phyloP scores from a whole-genome alignment of 179 eudicot species.

The Nepenthes alata region DNA sequence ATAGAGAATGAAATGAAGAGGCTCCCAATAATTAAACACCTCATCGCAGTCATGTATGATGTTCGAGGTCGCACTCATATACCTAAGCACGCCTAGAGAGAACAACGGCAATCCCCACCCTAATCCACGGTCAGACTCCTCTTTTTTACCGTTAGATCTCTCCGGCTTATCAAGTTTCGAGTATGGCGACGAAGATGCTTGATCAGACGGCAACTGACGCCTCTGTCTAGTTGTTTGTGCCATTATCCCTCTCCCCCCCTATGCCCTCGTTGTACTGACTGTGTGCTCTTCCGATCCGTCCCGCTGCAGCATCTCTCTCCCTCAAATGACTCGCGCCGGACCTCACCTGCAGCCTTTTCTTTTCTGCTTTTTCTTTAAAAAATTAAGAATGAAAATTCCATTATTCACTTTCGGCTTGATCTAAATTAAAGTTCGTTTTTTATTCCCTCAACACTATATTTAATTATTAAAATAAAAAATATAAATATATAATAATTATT shows the following conservation, averaged over 20 bases:
- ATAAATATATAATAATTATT: no score
- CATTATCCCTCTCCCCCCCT: constrained; percentile 17
- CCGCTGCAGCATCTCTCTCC: no score
- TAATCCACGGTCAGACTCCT: constrained; percentile 24
- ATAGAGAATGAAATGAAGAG: constrained; percentile 70
- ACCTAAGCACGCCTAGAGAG: constrained; percentile 54
- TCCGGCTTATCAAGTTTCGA: constrained; percentile 49
- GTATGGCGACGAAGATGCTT: constrained; percentile 30
- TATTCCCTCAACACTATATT: no score
- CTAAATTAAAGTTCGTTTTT: no score
- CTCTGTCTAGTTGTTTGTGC: constrained; percentile 45
- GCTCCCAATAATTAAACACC: constrained; percentile 98
- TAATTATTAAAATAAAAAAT: no score
- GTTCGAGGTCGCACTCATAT: constrained; percentile 85
- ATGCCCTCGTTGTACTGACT: background rate
- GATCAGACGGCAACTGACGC: constrained; percentile 32
- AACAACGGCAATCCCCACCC: constrained; percentile 60
- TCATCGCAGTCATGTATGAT: constrained; percentile 98
- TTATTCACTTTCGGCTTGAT: no score
- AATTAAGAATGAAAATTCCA: no score
- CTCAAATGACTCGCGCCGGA: no score
- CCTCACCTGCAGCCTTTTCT: no score
- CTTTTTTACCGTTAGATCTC: constrained; percentile 18
- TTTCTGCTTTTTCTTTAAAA: no score
- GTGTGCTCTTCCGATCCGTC: no score